Conservation (phyloP, 345 rosid genomes). For the Eucalyptus virginea region DNA sequence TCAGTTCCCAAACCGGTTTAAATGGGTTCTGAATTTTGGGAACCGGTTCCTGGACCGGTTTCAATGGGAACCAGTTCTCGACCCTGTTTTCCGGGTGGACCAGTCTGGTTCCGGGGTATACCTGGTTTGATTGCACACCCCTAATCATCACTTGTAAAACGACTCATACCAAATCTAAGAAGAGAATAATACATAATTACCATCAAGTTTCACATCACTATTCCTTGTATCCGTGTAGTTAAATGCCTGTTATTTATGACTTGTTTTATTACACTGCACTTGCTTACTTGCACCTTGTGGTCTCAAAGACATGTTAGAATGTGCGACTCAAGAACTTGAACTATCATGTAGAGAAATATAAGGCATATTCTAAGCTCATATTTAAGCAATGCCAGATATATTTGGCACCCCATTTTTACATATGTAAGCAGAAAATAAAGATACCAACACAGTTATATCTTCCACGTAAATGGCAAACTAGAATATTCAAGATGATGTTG, state of each 20-base stretch:
- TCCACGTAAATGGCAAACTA: neutral
- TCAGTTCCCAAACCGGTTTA: accelerated
- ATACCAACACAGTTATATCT: neutral
- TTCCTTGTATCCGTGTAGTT: neutral
- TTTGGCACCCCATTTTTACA: neutral
- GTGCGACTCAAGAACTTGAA: neutral
- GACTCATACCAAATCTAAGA: neutral
- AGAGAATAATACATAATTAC: neutral
- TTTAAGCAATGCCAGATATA: neutral
- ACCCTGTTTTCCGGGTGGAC: too few relatives aligned
- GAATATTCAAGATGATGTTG: neutral
- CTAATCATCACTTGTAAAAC: neutral
- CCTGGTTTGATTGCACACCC: too few relatives aligned
- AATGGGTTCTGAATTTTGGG: too few relatives aligned
- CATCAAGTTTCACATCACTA: neutral
- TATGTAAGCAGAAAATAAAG: neutral
- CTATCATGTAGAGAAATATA: neutral
- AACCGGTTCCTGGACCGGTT: too few relatives aligned
- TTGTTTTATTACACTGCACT: neutral
- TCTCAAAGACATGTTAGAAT: neutral
- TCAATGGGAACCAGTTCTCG: too few relatives aligned
- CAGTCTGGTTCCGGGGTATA: too few relatives aligned
- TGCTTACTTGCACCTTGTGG: neutral
- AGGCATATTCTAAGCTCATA: neutral
- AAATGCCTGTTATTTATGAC: neutral